phyloP scores from a whole-genome alignment of 2,329 filamentous ascomycete genomes.

The Rosellinia necatrix region DNA sequence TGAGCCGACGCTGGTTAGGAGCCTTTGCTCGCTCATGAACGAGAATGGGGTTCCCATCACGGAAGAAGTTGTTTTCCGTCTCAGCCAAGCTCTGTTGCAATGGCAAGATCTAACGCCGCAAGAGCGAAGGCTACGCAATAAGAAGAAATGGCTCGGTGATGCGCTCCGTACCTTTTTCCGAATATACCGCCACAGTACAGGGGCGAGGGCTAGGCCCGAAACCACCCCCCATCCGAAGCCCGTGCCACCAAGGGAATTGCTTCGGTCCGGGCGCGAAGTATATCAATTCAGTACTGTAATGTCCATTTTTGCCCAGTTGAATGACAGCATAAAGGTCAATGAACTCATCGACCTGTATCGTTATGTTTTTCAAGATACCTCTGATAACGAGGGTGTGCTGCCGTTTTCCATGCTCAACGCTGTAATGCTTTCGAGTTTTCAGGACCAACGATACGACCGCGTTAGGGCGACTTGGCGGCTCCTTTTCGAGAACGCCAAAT shows the following conservation, averaged over 20 bases:
- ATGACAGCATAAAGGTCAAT: constrained; percentile 58
- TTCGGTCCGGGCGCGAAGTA: constrained; percentile 30
- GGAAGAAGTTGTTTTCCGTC: constrained; percentile 48
- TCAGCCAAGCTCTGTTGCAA: constrained; percentile 48
- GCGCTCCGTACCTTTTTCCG: constrained; percentile 44
- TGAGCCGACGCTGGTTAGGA: constrained; percentile 49
- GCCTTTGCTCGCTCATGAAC: constrained; percentile 50
- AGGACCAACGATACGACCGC: constrained; percentile 60
- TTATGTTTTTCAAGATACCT: constrained; percentile 44
- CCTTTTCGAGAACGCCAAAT: constrained; percentile 58
- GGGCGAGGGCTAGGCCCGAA: constrained; percentile 15
- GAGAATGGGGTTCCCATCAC: constrained; percentile 48
- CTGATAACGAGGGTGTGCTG: constrained; percentile 42
- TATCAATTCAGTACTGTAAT: constrained; percentile 48
- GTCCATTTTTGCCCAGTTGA: constrained; percentile 48
- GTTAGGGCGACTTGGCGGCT: constrained; percentile 71
- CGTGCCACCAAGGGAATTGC: constrained; percentile 22
- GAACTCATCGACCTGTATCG: constrained; percentile 61
- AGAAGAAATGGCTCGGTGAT: constrained; percentile 39
- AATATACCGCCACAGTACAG: constrained; percentile 33
- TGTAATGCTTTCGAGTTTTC: constrained; percentile 69
- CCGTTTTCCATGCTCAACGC: constrained; percentile 63
- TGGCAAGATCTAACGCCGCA: constrained; percentile 40
- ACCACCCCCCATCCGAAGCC: constrained; percentile 8
- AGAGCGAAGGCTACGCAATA: constrained; percentile 24